Conservation (phyloP, 139 green algal genomes). For the Picochlorum sp. region DNA sequence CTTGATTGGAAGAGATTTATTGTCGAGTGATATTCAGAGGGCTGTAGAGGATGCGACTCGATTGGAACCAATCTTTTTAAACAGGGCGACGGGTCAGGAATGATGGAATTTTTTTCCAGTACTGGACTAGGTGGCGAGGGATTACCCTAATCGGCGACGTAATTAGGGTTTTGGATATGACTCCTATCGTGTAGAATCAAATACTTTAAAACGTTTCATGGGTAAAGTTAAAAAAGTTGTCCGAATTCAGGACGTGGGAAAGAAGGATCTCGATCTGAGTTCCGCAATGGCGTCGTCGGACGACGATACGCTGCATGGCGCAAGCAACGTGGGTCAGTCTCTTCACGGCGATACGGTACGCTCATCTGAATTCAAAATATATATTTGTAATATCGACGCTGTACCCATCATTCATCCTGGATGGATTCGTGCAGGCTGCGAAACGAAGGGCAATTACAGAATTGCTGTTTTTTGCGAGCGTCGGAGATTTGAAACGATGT, state of each 20-base stretch:
- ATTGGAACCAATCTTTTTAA: constrained; percentile 41
- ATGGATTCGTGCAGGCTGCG: constrained; percentile 52
- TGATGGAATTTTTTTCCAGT: too few species aligned
- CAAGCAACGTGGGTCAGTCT: constrained; percentile 5
- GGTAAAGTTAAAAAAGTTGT: neutral
- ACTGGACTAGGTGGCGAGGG: too few species aligned
- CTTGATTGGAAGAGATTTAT: constrained; percentile 30
- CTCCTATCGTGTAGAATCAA: neutral
- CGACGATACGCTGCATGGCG: constrained; percentile 10
- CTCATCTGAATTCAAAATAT: too few species aligned
- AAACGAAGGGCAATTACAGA: constrained; percentile 69
- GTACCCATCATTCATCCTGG: neutral
- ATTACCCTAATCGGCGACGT: too few species aligned
- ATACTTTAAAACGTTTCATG: neutral
- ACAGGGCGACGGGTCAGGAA: constrained; percentile 26
- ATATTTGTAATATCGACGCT: too few species aligned
- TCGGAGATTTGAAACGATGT: constrained; percentile 66
- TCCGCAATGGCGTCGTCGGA: neutral
- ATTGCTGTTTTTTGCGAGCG: constrained; percentile 81
- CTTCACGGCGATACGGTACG: constrained; percentile 30
- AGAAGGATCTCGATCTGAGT: neutral
- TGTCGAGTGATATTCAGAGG: constrained; percentile 29
- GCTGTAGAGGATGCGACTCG: constrained; percentile 39
- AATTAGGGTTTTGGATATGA: too few species aligned
- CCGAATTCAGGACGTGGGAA: neutral